Percentiles rank a stretch among this genome's conserved stretches.
Evolutionary conservation across 495 filamentous ascomycete species (phyloP).

Genomic region (Astrothelium subdiscretum): DNA sequence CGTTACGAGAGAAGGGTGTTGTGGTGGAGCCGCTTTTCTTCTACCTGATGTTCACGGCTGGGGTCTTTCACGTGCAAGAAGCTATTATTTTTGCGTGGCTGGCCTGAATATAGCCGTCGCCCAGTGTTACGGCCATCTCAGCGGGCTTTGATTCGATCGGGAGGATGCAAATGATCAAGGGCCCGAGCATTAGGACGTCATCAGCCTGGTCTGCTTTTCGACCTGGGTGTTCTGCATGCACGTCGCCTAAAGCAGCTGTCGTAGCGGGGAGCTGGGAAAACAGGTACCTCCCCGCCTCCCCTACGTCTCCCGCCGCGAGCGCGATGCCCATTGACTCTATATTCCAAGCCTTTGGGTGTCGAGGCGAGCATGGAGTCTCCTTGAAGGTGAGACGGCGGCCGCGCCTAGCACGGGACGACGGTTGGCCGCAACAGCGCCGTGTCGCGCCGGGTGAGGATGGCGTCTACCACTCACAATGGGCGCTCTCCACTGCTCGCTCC

Average conservation of each 20-base stretch:
- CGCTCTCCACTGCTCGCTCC: background rate
- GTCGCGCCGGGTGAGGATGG: background rate
- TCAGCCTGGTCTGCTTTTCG: background rate
- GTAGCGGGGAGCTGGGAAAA: background rate
- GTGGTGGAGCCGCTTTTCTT: background rate
- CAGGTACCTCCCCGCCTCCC: too few species aligned
- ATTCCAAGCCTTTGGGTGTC: background rate
- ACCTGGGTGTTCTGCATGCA: background rate
- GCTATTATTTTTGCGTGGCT: background rate
- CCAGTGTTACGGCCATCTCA: background rate
- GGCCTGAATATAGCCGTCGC: background rate
- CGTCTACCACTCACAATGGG: background rate
- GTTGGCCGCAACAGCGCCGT: background rate
- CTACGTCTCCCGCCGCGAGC: background rate
- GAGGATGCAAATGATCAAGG: background rate
- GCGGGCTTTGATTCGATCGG: conserved; percentile 1
- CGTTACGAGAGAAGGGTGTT: background rate
- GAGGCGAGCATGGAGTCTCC: background rate
- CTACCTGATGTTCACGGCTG: background rate
- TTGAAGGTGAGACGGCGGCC: background rate
- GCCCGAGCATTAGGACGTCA: background rate
- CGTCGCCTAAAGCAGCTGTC: background rate
- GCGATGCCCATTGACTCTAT: background rate
- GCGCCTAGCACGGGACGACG: background rate
- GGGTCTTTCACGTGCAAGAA: background rate